Conservation (phyloP, 805 yeast species). For the Kodamaea nitidulidarum region DNA sequence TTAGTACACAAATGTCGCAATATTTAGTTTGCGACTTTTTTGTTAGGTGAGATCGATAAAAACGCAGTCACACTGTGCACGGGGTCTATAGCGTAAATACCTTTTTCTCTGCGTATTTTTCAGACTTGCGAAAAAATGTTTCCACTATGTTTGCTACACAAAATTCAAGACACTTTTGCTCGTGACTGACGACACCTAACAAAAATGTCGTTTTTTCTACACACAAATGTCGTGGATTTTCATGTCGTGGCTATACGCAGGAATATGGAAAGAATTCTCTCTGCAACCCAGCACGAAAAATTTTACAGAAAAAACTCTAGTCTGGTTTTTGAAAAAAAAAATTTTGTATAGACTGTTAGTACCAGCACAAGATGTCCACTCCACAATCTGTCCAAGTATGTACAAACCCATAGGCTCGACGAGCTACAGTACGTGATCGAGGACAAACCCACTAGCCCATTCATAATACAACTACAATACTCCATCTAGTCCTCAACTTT, state of each 20-base stretch:
- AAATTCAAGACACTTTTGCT: neutral
- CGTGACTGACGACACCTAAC: neutral
- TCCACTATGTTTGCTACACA: neutral
- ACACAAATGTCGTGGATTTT: neutral
- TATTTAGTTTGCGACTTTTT: neutral
- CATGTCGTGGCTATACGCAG: slow-evolving; percentile 1
- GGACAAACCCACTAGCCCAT: neutral
- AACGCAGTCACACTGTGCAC: slow-evolving; percentile 11
- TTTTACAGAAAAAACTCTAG: slow-evolving; percentile 9
- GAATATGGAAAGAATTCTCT: neutral
- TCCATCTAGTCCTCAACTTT: neutral
- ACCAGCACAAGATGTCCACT: slow-evolving; percentile 52
- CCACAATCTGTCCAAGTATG: slow-evolving; percentile 84
- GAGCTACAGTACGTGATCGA: neutral
- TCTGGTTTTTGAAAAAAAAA: slow-evolving; percentile 8
- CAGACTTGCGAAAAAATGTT: neutral
- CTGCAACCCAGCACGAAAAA: slow-evolving; percentile 8
- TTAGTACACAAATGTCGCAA: neutral
- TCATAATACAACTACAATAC: neutral
- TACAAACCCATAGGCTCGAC: slow-evolving; percentile 18
- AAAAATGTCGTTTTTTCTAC: slow-evolving; percentile 1
- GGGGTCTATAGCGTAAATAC: slow-evolving; percentile 1
- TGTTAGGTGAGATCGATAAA: neutral
- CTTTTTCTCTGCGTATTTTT: slow-evolving; percentile 1
- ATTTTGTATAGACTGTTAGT: slow-evolving; percentile 10